Base-by-base conservation (phyloP, 148 eudicot species). In the Amaranthus cruentus region DNA sequence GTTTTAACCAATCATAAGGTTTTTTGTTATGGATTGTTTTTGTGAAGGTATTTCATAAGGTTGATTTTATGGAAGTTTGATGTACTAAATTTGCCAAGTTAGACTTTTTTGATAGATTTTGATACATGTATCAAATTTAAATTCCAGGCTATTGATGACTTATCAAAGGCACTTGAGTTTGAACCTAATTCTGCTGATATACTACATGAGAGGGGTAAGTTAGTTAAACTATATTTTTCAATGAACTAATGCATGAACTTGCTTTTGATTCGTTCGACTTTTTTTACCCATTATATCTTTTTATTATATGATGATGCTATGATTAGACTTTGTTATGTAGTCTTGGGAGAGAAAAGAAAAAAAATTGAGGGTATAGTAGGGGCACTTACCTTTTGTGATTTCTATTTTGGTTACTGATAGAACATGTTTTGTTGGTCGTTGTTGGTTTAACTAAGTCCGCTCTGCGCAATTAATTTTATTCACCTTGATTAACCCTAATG, bases 201-300 rank as follows among this genome's bases (percentile, higher is more conserved):
- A 83, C 84, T 91, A 69, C 98, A 94, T 81, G 98, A 94, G 87
- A 91, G 98, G 81, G 97, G 98, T 94, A 83, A 83, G 75, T 79
- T 76, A 50, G 70, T 47, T 14, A 47, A 62, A 56, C 38, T 28
- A 58, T 72, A 15, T 46, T 50, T n/a, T 78, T 9, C 28, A 58
- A 38, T 62, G 55, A 62, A 18, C 38, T 28, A 28, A 28, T 28
- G 38, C 38, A 28, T 28, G 38, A 28, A 0, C n/a, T 50, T 47
- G 56, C 50, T 18, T 53, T 5, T 15, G 7, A 50, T 42, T 14
- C 21, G 42, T 62, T 38, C 58, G 5, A 9, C 48, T 21, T 13
- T 51, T 4, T 21, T 6, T 72, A 38, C 50, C 58, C 2, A 7
- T 11, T 49, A 64, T 64, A 46, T 64, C 68, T 64, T 63, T 62